These are phyloP conservation scores for Colletotrichum theobromicola DNA, from an alignment of 2,329 filamentous ascomycete genomes.

Conservation along the genomic window DNA sequence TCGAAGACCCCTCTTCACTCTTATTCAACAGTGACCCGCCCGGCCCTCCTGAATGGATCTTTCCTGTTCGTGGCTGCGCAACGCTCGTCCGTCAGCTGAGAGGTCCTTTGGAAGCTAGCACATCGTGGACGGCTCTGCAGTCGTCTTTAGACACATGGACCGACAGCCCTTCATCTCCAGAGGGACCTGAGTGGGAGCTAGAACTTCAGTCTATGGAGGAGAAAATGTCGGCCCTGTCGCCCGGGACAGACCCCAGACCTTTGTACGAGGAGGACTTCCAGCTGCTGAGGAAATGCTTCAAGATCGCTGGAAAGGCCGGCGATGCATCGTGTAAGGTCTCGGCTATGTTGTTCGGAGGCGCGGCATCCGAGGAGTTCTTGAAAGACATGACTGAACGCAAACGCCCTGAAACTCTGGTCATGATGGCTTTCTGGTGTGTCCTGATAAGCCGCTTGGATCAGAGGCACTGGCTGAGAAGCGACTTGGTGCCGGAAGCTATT, in stretches of 20 bases:
- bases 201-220: background rate
- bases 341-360: background rate
- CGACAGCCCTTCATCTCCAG: background rate
- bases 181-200: background rate
- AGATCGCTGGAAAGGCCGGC: background rate
- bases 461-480: background rate
- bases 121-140: background rate
- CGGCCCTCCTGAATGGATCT: background rate
- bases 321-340: background rate
- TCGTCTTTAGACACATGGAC: background rate
- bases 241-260: rapidly evolving
- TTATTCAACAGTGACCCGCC: background rate
- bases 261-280: background rate
- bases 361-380: background rate
- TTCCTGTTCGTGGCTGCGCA: background rate
- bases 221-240: rapidly evolving
- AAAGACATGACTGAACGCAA: background rate
- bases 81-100: background rate
- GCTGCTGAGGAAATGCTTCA: background rate
- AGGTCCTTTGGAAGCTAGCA: background rate
- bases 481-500: background rate
- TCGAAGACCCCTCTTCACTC: background rate
- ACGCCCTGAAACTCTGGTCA: background rate
- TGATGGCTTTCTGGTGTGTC: background rate
- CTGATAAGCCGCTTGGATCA: background rate